A percentile compares a stretch with the other conserved stretches of the same genome.
Evolutionary conservation across 352 stramenopile genomes (phyloP).

Genomic region (Globisporangium nagaii): DNA sequence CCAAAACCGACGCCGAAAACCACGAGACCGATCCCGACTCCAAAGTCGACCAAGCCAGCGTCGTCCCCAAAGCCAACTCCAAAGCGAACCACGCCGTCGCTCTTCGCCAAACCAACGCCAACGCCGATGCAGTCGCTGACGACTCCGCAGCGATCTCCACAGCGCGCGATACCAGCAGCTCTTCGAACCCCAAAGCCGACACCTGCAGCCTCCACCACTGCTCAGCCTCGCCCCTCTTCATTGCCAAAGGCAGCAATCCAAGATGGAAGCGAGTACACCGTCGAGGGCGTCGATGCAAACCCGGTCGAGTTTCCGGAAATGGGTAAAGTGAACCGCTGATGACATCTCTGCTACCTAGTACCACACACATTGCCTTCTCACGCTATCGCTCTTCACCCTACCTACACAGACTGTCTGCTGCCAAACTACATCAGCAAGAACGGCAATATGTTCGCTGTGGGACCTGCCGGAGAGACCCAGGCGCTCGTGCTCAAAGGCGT

Average conservation of each 20-base stretch:
- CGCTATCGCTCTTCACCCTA: too few species aligned
- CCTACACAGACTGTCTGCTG: conserved; percentile 7
- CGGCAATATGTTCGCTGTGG: conserved; percentile 15
- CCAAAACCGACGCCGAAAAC: neutral
- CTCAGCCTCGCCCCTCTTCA: neutral
- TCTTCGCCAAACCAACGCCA: neutral
- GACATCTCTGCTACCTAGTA: too few species aligned
- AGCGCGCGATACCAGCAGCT: neutral
- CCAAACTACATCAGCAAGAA: conserved; percentile 23
- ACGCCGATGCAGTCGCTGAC: neutral
- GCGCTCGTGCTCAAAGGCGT: conserved; percentile 12
- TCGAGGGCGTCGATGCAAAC: neutral
- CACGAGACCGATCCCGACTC: neutral
- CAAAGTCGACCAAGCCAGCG: neutral
- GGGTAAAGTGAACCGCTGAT: conserved; percentile 5
- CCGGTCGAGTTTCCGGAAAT: conserved; percentile 6
- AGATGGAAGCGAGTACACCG: neutral
- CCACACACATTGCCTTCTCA: too few species aligned
- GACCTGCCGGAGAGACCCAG: conserved; percentile 7
- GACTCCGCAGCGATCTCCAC: neutral
- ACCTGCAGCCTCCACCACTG: neutral
- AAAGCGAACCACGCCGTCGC: conserved; percentile 1
- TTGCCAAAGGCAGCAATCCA: conserved; percentile 4
- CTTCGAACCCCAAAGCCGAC: neutral
- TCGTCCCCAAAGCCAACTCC: neutral